Conservation (phyloP, 371 early-diverging fungal genomes). For the Mortierella sp. region DNA sequence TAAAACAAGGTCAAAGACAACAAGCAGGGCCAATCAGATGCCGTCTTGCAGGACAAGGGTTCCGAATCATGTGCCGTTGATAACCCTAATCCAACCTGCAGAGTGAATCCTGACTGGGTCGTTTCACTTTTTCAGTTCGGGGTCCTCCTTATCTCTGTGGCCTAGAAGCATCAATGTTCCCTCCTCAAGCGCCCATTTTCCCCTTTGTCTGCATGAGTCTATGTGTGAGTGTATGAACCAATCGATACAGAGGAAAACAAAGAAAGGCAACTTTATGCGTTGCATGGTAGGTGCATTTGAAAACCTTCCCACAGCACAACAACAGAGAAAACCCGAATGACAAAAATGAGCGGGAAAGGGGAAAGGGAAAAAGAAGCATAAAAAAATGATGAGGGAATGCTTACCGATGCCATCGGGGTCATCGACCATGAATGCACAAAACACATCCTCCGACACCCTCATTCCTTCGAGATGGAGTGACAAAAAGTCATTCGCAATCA, state of each 20-base stretch:
- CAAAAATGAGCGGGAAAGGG: conserved; percentile 4
- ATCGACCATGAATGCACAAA: conserved; percentile 80
- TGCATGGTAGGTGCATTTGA: background rate
- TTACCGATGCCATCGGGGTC: conserved; percentile 76
- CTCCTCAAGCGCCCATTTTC: too few relatives aligned
- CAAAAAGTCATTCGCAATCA: conserved; percentile 67
- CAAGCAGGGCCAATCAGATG: conserved; percentile 2
- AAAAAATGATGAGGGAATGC: conserved; percentile 8
- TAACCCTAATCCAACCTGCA: conserved; percentile 10
- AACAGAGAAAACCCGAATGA: conserved; percentile 8
- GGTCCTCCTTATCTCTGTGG: too few relatives aligned
- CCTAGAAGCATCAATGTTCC: background rate
- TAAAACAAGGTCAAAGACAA: background rate
- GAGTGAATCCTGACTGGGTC: too few relatives aligned
- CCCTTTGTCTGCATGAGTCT: background rate
- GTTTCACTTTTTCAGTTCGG: too few relatives aligned
- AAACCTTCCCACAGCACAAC: background rate
- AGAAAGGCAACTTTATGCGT: background rate
- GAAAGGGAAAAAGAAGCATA: conserved; percentile 5
- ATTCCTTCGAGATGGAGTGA: conserved; percentile 60
- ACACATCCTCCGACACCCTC: conserved; percentile 66
- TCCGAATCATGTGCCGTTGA: background rate
- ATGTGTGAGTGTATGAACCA: background rate
- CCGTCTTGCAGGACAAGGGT: background rate
- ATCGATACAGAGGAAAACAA: background rate